Evolutionary conservation across 345 rosid genomes (phyloP).

Genomic region (Mercurialis annua): DNA sequence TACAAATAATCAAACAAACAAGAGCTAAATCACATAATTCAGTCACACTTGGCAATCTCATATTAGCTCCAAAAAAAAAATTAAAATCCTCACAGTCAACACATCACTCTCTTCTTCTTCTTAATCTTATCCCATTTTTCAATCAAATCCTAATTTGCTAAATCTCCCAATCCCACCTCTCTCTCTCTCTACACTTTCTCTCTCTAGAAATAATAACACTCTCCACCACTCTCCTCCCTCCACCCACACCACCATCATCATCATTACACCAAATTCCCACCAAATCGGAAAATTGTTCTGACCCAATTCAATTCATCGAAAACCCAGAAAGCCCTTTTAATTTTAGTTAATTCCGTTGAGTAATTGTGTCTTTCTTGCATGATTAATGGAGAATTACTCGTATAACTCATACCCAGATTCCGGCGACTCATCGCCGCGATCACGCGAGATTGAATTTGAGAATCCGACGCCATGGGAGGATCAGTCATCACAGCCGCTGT

Average conservation of each 20-base stretch:
- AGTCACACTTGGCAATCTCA: neutral
- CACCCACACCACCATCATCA: neutral
- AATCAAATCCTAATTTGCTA: conserved; percentile 17
- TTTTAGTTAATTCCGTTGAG: neutral
- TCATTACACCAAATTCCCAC: too few species aligned
- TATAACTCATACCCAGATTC: conserved; percentile 80
- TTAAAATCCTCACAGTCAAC: conserved; percentile 21
- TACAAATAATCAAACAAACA: neutral
- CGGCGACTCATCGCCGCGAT: conserved; percentile 84
- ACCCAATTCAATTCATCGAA: neutral
- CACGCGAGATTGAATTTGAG: conserved; percentile 90
- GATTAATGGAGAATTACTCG: conserved; percentile 58
- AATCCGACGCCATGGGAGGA: conserved; percentile 84
- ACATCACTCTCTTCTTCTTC: conserved; percentile 20
- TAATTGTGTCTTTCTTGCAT: neutral
- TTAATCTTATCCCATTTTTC: conserved; percentile 24
- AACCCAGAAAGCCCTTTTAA: too few species aligned
- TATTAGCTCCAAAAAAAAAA: too few species aligned
- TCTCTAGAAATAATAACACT: neutral
- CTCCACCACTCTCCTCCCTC: neutral
- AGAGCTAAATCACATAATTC: neutral
- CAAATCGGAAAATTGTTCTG: neutral
- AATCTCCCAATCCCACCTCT: neutral
- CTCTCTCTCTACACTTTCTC: neutral
- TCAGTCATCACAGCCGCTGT: conserved; percentile 34